A percentile compares a stretch with the other conserved stretches of the same genome.
phyloP scores from a whole-genome alignment of 2,329 filamentous ascomycete species.

The Sporothrix variecibatus region DNA sequence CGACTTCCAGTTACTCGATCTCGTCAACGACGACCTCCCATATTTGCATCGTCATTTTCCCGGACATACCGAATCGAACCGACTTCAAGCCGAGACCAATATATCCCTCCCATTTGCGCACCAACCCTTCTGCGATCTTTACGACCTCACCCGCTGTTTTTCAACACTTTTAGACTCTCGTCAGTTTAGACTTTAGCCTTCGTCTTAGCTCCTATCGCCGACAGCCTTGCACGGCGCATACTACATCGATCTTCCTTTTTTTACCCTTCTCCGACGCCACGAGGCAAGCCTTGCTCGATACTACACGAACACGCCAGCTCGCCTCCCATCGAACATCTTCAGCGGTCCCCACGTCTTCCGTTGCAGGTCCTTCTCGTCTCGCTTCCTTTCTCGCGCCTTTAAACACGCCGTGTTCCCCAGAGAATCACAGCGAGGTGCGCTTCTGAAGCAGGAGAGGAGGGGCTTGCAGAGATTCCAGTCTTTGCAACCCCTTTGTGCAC shows the following conservation, averaged over 20 bases:
- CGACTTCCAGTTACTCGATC: neutral
- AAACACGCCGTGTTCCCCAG: constrained; percentile 85
- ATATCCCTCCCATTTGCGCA: neutral
- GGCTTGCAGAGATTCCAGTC: constrained; percentile 24
- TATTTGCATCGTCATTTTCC: neutral
- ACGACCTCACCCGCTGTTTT: neutral
- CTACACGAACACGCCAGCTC: neutral
- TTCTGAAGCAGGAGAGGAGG: constrained; percentile 53
- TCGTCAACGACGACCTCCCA: neutral
- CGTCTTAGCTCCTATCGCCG: neutral
- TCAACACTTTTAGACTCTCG: neutral
- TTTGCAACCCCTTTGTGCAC: neutral
- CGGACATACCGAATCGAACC: constrained; percentile 12
- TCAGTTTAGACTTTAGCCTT: neutral
- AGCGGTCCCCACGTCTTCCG: neutral
- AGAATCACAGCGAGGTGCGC: constrained; percentile 87
- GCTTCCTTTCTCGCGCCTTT: constrained; percentile 64
- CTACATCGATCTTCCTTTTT: neutral
- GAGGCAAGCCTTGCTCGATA: neutral
- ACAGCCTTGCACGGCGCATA: constrained; percentile 10
- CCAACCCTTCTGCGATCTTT: neutral
- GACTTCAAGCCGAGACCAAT: neutral
- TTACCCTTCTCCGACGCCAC: neutral
- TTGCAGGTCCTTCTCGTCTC: constrained; percentile 23
- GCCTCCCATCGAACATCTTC: neutral